Base-by-base conservation (phyloP, 2,329 filamentous ascomycete genomes). In the Aspergillus arachidicola region DNA sequence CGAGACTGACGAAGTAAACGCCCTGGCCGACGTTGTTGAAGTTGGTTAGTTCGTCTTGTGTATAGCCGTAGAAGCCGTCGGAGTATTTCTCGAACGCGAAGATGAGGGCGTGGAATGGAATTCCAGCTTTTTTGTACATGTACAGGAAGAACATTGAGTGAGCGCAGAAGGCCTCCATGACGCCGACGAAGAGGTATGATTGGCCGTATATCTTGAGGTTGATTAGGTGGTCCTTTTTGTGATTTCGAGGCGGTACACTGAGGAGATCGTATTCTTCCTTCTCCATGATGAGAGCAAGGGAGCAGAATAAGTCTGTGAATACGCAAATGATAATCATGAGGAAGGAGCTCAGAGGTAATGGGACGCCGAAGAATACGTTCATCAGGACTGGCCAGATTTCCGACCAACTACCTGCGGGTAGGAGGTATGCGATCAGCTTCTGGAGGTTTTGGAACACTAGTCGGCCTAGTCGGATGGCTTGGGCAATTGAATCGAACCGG, bases 251-350 rank as follows among this genome's bases (percentile, higher is more conserved):
- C 2, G 83, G 83, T 0, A 84, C 76, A 3, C 78, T 80, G 21
- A 86, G 75, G 0, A 86, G 78, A 59, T 86, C 83, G 59, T 84
- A 85, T 58, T 86, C 84, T 57, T 84, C 82, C 67, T 84, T 83
- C 58, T 86, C 84, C 83, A 85, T 85, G 64, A 85, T 84, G 2
- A 86, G 73, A 0, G 82, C 82, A 0, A 85, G 72, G 0, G 81
- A 82, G 2, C 84, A 73, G 73, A 86, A 85, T 0, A 85, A 73
- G 68, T 85, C 84, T 14, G 83, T 86, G 64, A 86, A 86, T 64
- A 85, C 82, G 61, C 84, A 86, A 57, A 86, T 85, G 64, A 86
- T 84, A 66, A 86, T 86, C 84, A 86, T 86, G 48, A 86, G 78
- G 69, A 86, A 86, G 0, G 83, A 79, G 45, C 78, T 82, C 0